Evolutionary conservation across 257 asterid species (phyloP).

Genomic region (Coffea canephora): DNA sequence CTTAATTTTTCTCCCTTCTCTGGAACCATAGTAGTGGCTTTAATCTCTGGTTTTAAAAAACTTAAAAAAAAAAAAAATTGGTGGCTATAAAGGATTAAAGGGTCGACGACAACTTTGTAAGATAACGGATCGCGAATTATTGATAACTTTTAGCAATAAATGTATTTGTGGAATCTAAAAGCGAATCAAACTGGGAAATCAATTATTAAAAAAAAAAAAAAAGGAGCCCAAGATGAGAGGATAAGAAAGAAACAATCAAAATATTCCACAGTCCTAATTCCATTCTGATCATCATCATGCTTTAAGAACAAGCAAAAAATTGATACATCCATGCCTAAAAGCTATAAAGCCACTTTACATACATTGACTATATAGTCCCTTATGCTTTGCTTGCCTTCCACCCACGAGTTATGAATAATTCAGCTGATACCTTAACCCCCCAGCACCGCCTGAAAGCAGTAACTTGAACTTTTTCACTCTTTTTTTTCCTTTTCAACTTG

Average conservation of each 20-base stretch:
- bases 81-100: background rate
- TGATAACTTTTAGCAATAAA: background rate
- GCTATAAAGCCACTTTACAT: background rate
- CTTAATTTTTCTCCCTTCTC: background rate
- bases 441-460: background rate
- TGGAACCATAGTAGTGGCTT: background rate
- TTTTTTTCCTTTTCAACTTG: too few relatives aligned
- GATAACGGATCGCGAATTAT: background rate
- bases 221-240: background rate
- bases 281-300: slow-evolving; percentile 27
- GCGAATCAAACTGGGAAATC: slow-evolving; percentile 11
- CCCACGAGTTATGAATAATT: background rate
- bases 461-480: background rate
- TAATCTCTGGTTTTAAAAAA: background rate
- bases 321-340: slow-evolving; percentile 29
- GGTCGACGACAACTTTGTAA: background rate
- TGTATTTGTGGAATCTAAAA: slow-evolving; percentile 9
- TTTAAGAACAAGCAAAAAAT: slow-evolving; percentile 33
- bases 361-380: slow-evolving; percentile 23
- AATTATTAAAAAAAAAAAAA: too few relatives aligned
- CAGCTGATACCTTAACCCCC: background rate
- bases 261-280: background rate
- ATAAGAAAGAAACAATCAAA: slow-evolving; percentile 12
- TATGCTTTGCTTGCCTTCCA: slow-evolving; percentile 46
- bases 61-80: background rate